These are phyloP conservation scores for Colletotrichum ledebouriae DNA, from an alignment of 2,329 filamentous ascomycete species.

Conservation along the genomic window DNA sequence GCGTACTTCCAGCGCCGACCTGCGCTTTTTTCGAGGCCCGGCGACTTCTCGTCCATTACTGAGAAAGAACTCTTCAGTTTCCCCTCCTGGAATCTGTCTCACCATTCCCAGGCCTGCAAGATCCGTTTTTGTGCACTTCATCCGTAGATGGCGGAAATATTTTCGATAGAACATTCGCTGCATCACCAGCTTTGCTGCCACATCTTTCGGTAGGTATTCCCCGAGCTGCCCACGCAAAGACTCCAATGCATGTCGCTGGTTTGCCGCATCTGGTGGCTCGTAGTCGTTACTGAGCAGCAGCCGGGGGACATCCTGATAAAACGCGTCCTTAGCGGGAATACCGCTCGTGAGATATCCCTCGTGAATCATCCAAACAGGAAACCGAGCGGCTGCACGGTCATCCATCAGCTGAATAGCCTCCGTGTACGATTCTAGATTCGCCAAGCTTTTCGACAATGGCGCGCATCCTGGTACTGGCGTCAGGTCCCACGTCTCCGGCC, in stretches of 20 bases:
- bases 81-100: conserved; percentile 27
- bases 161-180: conserved; percentile 42
- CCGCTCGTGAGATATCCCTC: conserved; percentile 40
- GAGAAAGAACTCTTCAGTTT: conserved; percentile 40
- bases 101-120: conserved; percentile 40
- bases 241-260: conserved; percentile 36
- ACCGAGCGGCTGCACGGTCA: conserved; percentile 35
- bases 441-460: conserved; percentile 34
- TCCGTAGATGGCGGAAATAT: conserved; percentile 39
- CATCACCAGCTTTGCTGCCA: conserved; percentile 35
- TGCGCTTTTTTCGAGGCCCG: conserved; percentile 29
- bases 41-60: conserved; percentile 38
- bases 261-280: conserved; percentile 35
- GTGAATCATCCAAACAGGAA: conserved; percentile 43
- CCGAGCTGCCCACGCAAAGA: conserved; percentile 26
- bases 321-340: conserved; percentile 35
- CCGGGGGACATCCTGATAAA: conserved; percentile 35
- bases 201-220: conserved; percentile 28
- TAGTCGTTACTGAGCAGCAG: conserved; percentile 38
- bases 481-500: conserved; percentile 42
- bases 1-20: conserved; percentile 27
- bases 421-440: conserved; percentile 38
- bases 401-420: conserved; percentile 42
- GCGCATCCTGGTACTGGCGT: conserved; percentile 39
- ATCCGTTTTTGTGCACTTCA: conserved; percentile 42